Base-by-base conservation (phyloP, 305 asterid species). In the Caryopteris hybrid region DNA sequence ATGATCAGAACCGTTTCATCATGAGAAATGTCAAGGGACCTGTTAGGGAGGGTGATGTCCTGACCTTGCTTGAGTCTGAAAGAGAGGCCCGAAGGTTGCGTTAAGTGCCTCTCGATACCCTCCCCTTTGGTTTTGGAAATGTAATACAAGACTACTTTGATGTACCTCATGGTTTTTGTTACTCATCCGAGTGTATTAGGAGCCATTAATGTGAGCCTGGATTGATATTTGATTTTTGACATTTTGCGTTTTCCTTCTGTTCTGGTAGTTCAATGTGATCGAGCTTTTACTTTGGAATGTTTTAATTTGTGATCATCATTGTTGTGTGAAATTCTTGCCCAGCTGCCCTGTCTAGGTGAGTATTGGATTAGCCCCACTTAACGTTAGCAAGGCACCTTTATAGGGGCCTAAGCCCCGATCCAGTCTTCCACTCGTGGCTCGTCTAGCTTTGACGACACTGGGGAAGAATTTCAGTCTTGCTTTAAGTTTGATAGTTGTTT, bases 21-120 rank as follows among this genome's bases (percentile, higher is more conserved):
- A 71, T 70, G 83, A 70, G 79, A 48, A 78, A 78, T 12, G 83
- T 79, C 39, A 58, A 77, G 63, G 76, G 82, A 34, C 82, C 79
- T 3, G 82, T 77, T 33, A 47, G 79, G 46, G 80, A 76, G 66
- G 80, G 80, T 0, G 80, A 76, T 55, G 31, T 71, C 22, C 80
- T 76, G 58, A 76, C 80, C 29, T 61, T 76, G 71, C 66, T 76
- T 1, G 80, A 76, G 68, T 71, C 77, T 5, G 80, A 76, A 16
- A 71, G 80, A 66, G 77, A 76, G 25, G 80, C 80, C 5, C 66
- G 80, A 71, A 66, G 80, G 74, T 56, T 76, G 34, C 74, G 80
- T 0, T 76, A 71, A 76, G n/a, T 53, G 2, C 12, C n/a, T 23
- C 20, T 13, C 3, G 4, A 16, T n/a, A n/a, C 34, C 11, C 21